Percentiles rank a stretch among this genome's conserved stretches.
Evolutionary conservation across 2,329 filamentous ascomycete species (phyloP).

Genomic region (Penicillium sp.): DNA sequence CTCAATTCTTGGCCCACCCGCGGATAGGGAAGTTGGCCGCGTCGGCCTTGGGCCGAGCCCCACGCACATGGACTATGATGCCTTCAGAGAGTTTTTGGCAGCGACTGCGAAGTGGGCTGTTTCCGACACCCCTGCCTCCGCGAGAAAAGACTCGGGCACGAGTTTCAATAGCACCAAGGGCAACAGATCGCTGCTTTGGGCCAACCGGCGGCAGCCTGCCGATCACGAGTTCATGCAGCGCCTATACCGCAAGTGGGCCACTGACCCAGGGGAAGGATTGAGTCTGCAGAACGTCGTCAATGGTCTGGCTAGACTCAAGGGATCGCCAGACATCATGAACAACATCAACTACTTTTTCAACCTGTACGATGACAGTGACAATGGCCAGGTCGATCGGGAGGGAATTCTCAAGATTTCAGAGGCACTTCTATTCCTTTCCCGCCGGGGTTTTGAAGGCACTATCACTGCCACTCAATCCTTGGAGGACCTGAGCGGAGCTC

Average conservation of each 20-base stretch:
- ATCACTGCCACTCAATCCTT: slow-evolving; percentile 64
- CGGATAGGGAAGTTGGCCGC: slow-evolving; percentile 73
- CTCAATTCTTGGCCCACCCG: slow-evolving; percentile 44
- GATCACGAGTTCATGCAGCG: slow-evolving; percentile 93
- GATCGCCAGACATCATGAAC: slow-evolving; percentile 92
- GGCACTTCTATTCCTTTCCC: slow-evolving; percentile 84
- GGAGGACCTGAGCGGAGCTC: slow-evolving; percentile 48
- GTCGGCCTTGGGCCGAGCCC: slow-evolving; percentile 86
- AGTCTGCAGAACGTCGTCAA: slow-evolving; percentile 89
- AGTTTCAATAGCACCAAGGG: slow-evolving; percentile 56
- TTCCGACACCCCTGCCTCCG: slow-evolving; percentile 71
- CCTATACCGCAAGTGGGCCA: slow-evolving; percentile 85
- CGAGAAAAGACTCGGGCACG: slow-evolving; percentile 49
- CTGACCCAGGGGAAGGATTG: slow-evolving; percentile 70
- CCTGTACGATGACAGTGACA: slow-evolving; percentile 87
- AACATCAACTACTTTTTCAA: slow-evolving; percentile 98
- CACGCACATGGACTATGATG: slow-evolving; percentile 95
- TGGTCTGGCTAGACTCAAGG: slow-evolving; percentile 86
- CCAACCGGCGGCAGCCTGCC: slow-evolving; percentile 66
- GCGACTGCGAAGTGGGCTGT: slow-evolving; percentile 90
- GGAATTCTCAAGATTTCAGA: slow-evolving; percentile 94
- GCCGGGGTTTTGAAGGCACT: slow-evolving; percentile 76
- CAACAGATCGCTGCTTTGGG: slow-evolving; percentile 51
- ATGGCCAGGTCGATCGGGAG: slow-evolving; percentile 89
- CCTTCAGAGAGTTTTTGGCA: slow-evolving; percentile 89